Base-by-base conservation (phyloP, 208 protist genomes). In the Novymonas esmeraldas region DNA sequence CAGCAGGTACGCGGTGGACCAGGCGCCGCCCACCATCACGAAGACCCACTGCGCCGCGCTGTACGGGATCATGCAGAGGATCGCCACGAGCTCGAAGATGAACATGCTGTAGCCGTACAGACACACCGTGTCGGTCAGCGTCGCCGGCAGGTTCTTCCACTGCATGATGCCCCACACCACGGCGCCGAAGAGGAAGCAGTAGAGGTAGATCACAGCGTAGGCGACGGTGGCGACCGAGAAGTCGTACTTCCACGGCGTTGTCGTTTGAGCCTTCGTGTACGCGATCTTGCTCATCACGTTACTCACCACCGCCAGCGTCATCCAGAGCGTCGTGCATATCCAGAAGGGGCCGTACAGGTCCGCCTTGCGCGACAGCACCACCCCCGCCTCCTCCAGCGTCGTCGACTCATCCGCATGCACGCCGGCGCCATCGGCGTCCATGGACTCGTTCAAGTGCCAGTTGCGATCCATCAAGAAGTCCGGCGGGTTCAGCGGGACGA, bases 71-170 rank as follows among this genome's bases (percentile, higher is more conserved):
- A 86, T 82, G 67, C 89, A 95, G 16, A 97, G 77, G 20, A 92
- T 73, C 28, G 81, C 77, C 42, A 86, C 72, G 22, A 94, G 69
- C 52, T 91, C 42, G 52, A 97, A 92, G 50, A 91, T 82, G 59
- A 93, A 89, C 87, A 97, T 92, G 70, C 87, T 93, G 73, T 97
- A 97, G 49, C 92, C 92, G 74, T 94, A 97, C 51, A 95, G 69
- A 65, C 85, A 93, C 13, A 95, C 52, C 29, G 87, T 90, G 59
- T 94, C 88, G 44, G 84, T 41, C 26, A 95, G 67, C 16, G 89
- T 78, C 20, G 82, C 77, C 0, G 87, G 88, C 29, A 95, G 50
- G 44, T 78, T 81, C 66, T 95, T 95, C 76, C 85, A 94, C 59
- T 87, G 81, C 88, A 97, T 95, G 31, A 95, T 29, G 28, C 81